Evolutionary conservation across 768 basidiomycete genomes (phyloP), one percentile per base, ranked within the genome.

Genomic region (Cystofilobasidium capitatum): DNA sequence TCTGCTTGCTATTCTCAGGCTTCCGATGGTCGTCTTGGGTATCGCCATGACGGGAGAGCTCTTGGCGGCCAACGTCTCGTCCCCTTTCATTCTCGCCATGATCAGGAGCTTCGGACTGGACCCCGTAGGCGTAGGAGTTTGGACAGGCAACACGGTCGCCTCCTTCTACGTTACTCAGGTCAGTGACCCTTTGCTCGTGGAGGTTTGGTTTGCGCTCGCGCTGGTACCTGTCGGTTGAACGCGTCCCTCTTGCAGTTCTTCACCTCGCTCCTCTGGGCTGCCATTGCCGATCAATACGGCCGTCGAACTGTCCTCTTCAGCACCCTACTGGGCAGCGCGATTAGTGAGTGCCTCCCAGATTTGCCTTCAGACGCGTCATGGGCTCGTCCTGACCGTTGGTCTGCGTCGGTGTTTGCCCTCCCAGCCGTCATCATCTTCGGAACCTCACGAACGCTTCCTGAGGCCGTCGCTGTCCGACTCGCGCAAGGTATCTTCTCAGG

Each of bases 11-110:
- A 7, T 5, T n/a, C 17, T 8, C 35, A 67, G 66, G 39, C 77
- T 98, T 54, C 88, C 93, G 0, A 94, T 97, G 88, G 81, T 87
- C 71, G 94, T 97, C 2, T 79, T 98, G 54, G 93, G 89, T 42
- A 93, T 96, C 66, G 89, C 88, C 6, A 88, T 96, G 87, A 83
- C 97, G 16, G 91, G 91, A 57, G 94, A 98, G 78, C 92, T 98
- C 75, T 78, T 97, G 10, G 22, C 61, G 20, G 93, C 96, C 26
- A 94, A 94, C 76, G 89, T 91, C 55, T 89, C 87, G 31, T 89
- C 86, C 37, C 93, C 92, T 9, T 96, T 94, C 76, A 77, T 97
- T 64, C 79, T 97, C 51, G 92, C 91, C 80, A 97, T 97, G 92
- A 90, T 96, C 64, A 83, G 86, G 33, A 58, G 54, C 3, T 68